Percentiles rank a stretch among this genome's conserved stretches.
phyloP scores from a whole-genome alignment of 306 rosid species.

The Casuarina cunninghamiana region DNA sequence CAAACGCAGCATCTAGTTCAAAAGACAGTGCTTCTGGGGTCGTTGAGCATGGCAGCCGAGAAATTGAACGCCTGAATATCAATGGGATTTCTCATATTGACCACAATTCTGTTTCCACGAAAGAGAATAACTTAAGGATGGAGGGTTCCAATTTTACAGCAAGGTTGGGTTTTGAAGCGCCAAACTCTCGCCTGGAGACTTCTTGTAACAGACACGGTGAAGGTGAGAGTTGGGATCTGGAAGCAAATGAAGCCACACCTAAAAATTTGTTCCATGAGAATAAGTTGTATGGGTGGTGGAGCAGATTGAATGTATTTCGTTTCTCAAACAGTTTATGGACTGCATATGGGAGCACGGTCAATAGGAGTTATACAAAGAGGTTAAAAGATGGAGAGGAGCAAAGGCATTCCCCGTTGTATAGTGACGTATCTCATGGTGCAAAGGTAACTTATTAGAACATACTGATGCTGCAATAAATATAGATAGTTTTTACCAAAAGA shows the following conservation, averaged over 20 bases:
- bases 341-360: slow-evolving; percentile 25
- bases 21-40: slow-evolving; percentile 21
- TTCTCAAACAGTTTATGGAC: slow-evolving; percentile 27
- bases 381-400: slow-evolving; percentile 47
- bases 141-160: slow-evolving; percentile 15
- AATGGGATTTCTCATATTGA: slow-evolving; percentile 23
- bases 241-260: slow-evolving; percentile 32
- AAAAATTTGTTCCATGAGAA: slow-evolving; percentile 21
- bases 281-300: slow-evolving; percentile 20
- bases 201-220: slow-evolving; percentile 22
- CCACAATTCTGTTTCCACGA: slow-evolving; percentile 6
- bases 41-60: slow-evolving; percentile 16
- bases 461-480: neutral
- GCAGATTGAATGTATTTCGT: slow-evolving; percentile 22
- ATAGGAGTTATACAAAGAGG: slow-evolving; percentile 37
- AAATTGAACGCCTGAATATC: slow-evolving; percentile 20
- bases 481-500: neutral
- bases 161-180: slow-evolving; percentile 23
- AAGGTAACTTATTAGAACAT: slow-evolving; percentile 26
- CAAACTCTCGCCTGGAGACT: slow-evolving; percentile 16
- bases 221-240: slow-evolving; percentile 35
- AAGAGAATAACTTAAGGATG: slow-evolving; percentile 21
- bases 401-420: slow-evolving; percentile 28
- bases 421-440: slow-evolving; percentile 12
- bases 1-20: slow-evolving; percentile 23